Evolutionary conservation across 108 stramenopile species (phyloP).

Genomic region (Conticribra weissflogii): DNA sequence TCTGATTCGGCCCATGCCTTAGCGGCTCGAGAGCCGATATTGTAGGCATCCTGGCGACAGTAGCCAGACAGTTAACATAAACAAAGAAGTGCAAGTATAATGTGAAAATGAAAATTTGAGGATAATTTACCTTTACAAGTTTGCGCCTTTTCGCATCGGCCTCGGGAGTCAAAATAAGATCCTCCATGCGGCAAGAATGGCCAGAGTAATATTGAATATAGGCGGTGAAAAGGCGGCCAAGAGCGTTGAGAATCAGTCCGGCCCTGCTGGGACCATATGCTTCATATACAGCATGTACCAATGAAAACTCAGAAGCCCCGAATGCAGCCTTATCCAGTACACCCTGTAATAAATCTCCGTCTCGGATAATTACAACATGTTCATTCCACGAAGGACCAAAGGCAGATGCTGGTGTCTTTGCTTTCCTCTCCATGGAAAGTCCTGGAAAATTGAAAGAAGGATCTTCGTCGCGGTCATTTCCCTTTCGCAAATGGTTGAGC

Average conservation of each 20-base stretch:
- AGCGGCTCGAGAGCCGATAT: constrained; percentile 80
- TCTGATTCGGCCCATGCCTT: constrained; percentile 94
- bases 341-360: constrained; percentile 93
- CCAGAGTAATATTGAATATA: constrained; percentile 94
- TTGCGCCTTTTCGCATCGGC: constrained; percentile 80
- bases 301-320: constrained; percentile 90
- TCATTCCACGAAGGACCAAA: constrained; percentile 91
- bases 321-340: constrained; percentile 98
- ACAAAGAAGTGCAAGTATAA: background rate
- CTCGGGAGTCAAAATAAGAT: constrained; percentile 87
- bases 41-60: constrained; percentile 66
- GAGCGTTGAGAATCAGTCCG: constrained; percentile 84
- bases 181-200: constrained; percentile 98
- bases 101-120: background rate
- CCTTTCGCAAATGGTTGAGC: constrained; percentile 80
- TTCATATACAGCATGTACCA: constrained; percentile 97
- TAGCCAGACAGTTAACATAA: background rate
- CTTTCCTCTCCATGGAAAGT: constrained; percentile 87
- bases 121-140: constrained; percentile 59
- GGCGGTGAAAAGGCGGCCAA: constrained; percentile 96
- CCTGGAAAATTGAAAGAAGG: constrained; percentile 67
- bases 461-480: constrained; percentile 73
- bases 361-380: constrained; percentile 89
- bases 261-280: constrained; percentile 94
- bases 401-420: constrained; percentile 90